These are phyloP conservation scores for Mycena polygramma DNA, from an alignment of 768 basidiomycete genomes.

Conservation along the genomic window DNA sequence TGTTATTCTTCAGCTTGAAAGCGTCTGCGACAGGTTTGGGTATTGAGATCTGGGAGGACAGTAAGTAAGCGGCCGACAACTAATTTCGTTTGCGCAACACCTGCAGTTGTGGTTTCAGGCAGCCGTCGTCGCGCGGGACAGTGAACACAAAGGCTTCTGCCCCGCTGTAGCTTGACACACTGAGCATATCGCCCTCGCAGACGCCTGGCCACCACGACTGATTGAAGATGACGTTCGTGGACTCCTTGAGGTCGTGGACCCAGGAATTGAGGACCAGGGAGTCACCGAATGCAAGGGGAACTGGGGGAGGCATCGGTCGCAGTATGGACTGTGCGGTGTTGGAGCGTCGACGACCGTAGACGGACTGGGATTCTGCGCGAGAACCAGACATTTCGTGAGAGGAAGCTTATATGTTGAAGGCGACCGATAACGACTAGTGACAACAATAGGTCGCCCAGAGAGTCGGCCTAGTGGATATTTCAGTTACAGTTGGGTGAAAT, in stretches of 20 bases:
- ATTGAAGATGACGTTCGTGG: constrained; percentile 73
- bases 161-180: constrained; percentile 60
- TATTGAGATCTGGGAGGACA: constrained; percentile 73
- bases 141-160: constrained; percentile 72
- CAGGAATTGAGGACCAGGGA: constrained; percentile 74
- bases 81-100: constrained; percentile 44
- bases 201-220: constrained; percentile 85
- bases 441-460: background rate
- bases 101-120: constrained; percentile 75
- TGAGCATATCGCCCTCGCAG: constrained; percentile 79
- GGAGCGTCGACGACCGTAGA: constrained; percentile 74
- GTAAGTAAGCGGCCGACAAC: constrained; percentile 1
- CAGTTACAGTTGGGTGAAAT: background rate
- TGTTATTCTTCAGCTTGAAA: constrained; percentile 78
- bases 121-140: constrained; percentile 74
- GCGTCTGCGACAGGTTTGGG: constrained; percentile 79
- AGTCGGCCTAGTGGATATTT: background rate
- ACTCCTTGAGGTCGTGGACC: constrained; percentile 80
- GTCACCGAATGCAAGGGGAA: constrained; percentile 73
- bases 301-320: constrained; percentile 56
- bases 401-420: constrained; percentile 19
- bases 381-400: constrained; percentile 64
- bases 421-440: background rate
- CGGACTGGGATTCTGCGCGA: constrained; percentile 74
- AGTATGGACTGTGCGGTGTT: constrained; percentile 81